These are phyloP conservation scores for Mucor irregularis DNA, from an alignment of 371 early-diverging fungal species.

Conservation along the genomic window DNA sequence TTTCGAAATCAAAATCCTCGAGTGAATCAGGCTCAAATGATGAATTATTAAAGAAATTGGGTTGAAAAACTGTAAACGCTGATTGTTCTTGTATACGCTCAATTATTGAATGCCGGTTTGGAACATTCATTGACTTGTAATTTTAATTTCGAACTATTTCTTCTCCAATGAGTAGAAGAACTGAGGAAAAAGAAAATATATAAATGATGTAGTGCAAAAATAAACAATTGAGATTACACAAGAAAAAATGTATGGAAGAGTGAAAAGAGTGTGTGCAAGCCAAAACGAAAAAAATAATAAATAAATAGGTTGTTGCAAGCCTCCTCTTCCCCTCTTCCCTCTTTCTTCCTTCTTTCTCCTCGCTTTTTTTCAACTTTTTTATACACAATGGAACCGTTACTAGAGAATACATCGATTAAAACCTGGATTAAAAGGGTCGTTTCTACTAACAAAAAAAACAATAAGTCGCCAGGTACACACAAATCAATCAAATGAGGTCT, in stretches of 20 bases:
- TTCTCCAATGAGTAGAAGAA: no score
- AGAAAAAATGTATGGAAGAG: not conserved
- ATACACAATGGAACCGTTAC: not conserved
- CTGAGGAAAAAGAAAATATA: not conserved
- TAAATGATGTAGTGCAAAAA: not conserved
- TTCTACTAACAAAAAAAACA: not conserved
- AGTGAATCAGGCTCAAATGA: conserved; percentile 27
- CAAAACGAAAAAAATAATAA: not conserved
- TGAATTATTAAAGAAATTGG: conserved; percentile 15
- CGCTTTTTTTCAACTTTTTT: not conserved
- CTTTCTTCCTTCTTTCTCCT: not conserved
- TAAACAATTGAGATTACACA: conserved; percentile 10
- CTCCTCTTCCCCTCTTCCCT: not conserved
- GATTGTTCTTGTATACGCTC: conserved; percentile 11
- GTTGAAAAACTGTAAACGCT: conserved; percentile 19
- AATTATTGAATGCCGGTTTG: conserved; percentile 12
- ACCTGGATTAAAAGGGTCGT: conserved; percentile 7
- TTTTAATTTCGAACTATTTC: not conserved
- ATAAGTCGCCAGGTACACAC: not conserved
- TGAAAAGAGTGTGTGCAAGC: not conserved
- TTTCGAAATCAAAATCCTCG: conserved; percentile 27
- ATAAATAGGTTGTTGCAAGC: conserved; percentile 5
- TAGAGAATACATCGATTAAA: conserved; percentile 6
- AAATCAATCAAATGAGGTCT: not conserved
- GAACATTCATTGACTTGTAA: conserved; percentile 16